Evolutionary conservation across 129 eudicot genomes (phyloP).

Genomic region (Pseudognaphalium luteoalbum): DNA sequence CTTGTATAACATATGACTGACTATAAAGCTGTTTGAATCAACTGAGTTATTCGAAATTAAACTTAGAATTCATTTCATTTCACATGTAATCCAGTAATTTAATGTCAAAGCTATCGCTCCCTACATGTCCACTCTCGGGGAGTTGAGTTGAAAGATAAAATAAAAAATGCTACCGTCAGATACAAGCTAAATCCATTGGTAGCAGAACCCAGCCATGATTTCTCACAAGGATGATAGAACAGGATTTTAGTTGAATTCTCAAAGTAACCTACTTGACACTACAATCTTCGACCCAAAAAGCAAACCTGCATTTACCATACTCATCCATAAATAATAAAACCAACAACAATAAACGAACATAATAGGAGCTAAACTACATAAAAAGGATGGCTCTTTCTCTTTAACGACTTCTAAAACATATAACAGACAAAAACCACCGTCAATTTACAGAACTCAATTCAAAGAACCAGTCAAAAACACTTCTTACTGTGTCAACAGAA

Average conservation of each 20-base stretch:
- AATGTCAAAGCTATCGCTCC: slow-evolving; percentile 9
- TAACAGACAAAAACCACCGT: neutral
- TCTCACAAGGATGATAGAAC: slow-evolving; percentile 19
- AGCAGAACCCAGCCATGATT: slow-evolving; percentile 13
- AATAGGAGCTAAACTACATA: neutral
- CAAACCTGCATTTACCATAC: slow-evolving; percentile 30
- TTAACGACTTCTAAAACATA: neutral
- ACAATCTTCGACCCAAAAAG: slow-evolving; percentile 4
- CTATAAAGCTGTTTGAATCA: neutral
- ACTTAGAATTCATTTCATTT: slow-evolving; percentile 16
- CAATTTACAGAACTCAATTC: slow-evolving; percentile 3
- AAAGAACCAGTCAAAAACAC: neutral
- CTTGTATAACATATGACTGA: neutral
- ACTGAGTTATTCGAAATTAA: neutral
- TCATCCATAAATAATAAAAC: neutral
- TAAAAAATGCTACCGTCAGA: neutral
- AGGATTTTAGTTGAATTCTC: slow-evolving; percentile 22
- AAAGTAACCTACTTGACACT: slow-evolving; percentile 8
- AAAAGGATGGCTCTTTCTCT: neutral
- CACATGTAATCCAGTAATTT: slow-evolving; percentile 7
- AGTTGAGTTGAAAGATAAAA: neutral
- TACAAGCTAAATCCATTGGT: slow-evolving; percentile 13
- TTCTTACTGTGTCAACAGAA: slow-evolving; percentile 10
- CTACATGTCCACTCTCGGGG: neutral
- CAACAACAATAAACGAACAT: neutral